Evolutionary conservation across 441 rosid genomes (phyloP).

Genomic region (Manihot esculenta): DNA sequence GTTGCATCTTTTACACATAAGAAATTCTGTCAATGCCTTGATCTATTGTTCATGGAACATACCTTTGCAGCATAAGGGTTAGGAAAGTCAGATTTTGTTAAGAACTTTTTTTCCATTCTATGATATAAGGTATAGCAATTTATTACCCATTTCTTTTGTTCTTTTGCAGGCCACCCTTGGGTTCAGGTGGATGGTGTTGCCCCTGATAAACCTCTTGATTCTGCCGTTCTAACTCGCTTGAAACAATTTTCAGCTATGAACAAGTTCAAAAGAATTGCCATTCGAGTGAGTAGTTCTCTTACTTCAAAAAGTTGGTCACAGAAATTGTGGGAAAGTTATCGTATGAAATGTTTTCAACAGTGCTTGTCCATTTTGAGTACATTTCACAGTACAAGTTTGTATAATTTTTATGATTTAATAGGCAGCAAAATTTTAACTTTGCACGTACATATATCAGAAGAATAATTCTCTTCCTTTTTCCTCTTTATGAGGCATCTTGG

Average conservation of each 20-base stretch:
- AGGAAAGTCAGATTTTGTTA: not conserved
- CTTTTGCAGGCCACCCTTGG: slow-evolving; percentile 89
- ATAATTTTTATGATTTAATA: not conserved
- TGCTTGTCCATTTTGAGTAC: not conserved
- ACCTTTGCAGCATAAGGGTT: not conserved
- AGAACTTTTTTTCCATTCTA: too few relatives aligned
- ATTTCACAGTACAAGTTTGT: not conserved
- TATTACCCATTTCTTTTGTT: slow-evolving; percentile 4
- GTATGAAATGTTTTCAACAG: not conserved
- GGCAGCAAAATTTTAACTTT: not conserved
- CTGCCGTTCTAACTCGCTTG: slow-evolving; percentile 84
- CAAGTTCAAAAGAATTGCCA: slow-evolving; percentile 90
- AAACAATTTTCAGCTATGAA: slow-evolving; percentile 96
- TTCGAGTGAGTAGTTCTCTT: slow-evolving; percentile 47
- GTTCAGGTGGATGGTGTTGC: slow-evolving; percentile 80
- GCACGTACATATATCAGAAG: not conserved
- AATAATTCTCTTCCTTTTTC: not conserved
- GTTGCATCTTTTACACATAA: too few relatives aligned
- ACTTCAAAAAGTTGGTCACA: not conserved
- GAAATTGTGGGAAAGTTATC: not conserved
- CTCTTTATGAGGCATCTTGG: slow-evolving; percentile 3
- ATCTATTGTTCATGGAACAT: not conserved
- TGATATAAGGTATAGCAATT: slow-evolving; percentile 7
- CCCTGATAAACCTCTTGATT: slow-evolving; percentile 88
- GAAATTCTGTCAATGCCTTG: too few relatives aligned